Evolutionary conservation across 2,329 filamentous ascomycete genomes (phyloP).

Genomic region (Madurella mycetomatis): DNA sequence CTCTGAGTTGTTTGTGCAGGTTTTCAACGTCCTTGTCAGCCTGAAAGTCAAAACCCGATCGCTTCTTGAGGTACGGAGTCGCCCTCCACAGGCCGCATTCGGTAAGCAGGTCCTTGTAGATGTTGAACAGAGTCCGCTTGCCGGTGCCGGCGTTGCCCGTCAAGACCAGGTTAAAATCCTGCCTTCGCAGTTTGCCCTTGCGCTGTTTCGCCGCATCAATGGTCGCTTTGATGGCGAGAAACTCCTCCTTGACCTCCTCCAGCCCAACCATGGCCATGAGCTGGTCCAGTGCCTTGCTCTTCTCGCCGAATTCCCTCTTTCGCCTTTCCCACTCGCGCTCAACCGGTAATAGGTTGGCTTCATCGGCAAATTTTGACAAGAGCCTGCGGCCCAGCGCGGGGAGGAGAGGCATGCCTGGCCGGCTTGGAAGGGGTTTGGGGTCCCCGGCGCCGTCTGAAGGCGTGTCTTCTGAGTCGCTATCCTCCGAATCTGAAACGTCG

Average conservation of each 20-base stretch:
- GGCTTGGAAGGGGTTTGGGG: not conserved
- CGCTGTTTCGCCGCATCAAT: slow-evolving; percentile 16
- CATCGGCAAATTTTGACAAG: not conserved
- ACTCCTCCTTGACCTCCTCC: slow-evolving; percentile 55
- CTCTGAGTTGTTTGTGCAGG: too few relatives aligned
- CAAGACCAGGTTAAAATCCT: slow-evolving; percentile 43
- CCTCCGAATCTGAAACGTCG: not conserved
- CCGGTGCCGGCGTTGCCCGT: slow-evolving; percentile 36
- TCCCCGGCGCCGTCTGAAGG: not conserved
- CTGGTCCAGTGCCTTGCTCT: slow-evolving; percentile 52
- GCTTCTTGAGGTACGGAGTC: not conserved
- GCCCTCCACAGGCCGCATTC: slow-evolving; percentile 7
- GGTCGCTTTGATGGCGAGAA: slow-evolving; percentile 52
- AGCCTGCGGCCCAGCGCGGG: slow-evolving; percentile 1
- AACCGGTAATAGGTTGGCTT: not conserved
- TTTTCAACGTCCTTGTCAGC: too few relatives aligned
- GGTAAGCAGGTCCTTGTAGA: slow-evolving; percentile 51
- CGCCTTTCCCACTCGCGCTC: slow-evolving; percentile 32
- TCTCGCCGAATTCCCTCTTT: slow-evolving; percentile 44
- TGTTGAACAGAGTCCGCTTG: slow-evolving; percentile 57
- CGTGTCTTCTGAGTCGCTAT: not conserved
- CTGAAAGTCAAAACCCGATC: too few relatives aligned
- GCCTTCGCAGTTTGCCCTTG: slow-evolving; percentile 35
- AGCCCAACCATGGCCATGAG: slow-evolving; percentile 61
- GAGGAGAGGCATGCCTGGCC: slow-evolving; percentile 7